Conservation (phyloP, 2,329 filamentous ascomycete species). For the Arthrobotrys entomopaga region DNA sequence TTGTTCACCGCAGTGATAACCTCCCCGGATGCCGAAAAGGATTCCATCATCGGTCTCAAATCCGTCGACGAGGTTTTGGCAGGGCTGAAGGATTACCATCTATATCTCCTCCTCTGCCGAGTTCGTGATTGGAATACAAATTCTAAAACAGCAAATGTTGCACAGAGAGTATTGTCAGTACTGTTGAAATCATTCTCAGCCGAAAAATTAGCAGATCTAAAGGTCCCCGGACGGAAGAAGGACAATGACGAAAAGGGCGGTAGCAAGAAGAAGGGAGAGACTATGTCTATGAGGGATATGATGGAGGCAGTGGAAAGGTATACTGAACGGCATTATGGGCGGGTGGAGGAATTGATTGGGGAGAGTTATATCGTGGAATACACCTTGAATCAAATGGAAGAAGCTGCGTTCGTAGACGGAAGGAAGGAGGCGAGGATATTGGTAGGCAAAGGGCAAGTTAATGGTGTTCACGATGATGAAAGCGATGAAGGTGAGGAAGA, state of each 20-base stretch:
- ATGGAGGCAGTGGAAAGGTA: slow-evolving; percentile 88
- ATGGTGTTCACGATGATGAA: slow-evolving; percentile 24
- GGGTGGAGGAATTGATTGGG: slow-evolving; percentile 88
- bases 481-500: slow-evolving; percentile 25
- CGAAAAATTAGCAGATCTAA: slow-evolving; percentile 76
- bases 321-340: slow-evolving; percentile 89
- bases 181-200: slow-evolving; percentile 84
- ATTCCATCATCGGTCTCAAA: slow-evolving; percentile 64
- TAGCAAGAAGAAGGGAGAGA: slow-evolving; percentile 60
- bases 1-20: slow-evolving; percentile 85
- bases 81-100: slow-evolving; percentile 82
- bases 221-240: slow-evolving; percentile 61
- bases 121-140: slow-evolving; percentile 98
- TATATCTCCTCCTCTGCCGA: slow-evolving; percentile 82
- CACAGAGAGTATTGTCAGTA: slow-evolving; percentile 83
- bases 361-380: slow-evolving; percentile 96
- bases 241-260: slow-evolving; percentile 59
- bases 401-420: slow-evolving; percentile 56
- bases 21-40: slow-evolving; percentile 61
- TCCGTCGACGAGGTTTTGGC: slow-evolving; percentile 83
- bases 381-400: slow-evolving; percentile 66
- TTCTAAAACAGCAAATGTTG: slow-evolving; percentile 82
- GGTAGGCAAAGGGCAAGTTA: slow-evolving; percentile 21
- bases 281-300: slow-evolving; percentile 74
- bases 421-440: slow-evolving; percentile 27